These are phyloP conservation scores for Boletus rubroflammeus DNA, from an alignment of 768 basidiomycete species.

Conservation along the genomic window DNA sequence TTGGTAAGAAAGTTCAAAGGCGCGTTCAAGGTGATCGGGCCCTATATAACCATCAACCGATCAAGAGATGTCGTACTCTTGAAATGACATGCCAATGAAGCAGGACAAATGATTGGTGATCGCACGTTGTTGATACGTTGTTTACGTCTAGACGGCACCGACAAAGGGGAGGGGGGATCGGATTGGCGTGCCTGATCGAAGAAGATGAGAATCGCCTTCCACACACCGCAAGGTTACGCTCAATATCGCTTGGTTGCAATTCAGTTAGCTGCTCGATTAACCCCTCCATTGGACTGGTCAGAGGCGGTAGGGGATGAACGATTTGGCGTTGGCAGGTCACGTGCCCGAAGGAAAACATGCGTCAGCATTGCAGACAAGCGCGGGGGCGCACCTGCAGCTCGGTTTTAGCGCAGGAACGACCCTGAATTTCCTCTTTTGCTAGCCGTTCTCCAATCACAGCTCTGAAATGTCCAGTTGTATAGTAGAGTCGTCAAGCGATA, in stretches of 20 bases:
- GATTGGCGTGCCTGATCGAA: conserved; percentile 28
- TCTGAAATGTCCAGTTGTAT: neutral
- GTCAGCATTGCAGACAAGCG: neutral
- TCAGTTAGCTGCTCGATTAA: conserved; percentile 6
- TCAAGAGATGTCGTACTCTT: conserved; percentile 27
- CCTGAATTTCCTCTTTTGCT: neutral
- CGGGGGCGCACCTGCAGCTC: neutral
- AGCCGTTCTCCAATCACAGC: neutral
- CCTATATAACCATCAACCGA: conserved; percentile 18
- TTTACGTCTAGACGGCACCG: conserved; percentile 32
- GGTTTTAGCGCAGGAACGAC: conserved; percentile 1
- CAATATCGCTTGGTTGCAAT: conserved; percentile 15
- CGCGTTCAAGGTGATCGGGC: conserved; percentile 14
- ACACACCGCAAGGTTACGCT: conserved; percentile 14
- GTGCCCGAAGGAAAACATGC: conserved; percentile 21
- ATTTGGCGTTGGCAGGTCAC: conserved; percentile 18
- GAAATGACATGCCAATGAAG: conserved; percentile 22
- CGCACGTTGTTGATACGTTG: conserved; percentile 27
- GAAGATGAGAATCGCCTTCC: conserved; percentile 21
- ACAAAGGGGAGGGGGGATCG: conserved; percentile 25
- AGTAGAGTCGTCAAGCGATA: neutral
- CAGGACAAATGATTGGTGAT: conserved; percentile 23
- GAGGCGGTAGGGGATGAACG: neutral
- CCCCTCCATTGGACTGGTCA: neutral
- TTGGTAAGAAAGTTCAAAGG: conserved; percentile 24